Percentiles rank a stretch among this genome's conserved stretches.
These are phyloP conservation scores for Ocimum tenuiflorum DNA, from an alignment of 257 asterid genomes.

Conservation along the genomic window DNA sequence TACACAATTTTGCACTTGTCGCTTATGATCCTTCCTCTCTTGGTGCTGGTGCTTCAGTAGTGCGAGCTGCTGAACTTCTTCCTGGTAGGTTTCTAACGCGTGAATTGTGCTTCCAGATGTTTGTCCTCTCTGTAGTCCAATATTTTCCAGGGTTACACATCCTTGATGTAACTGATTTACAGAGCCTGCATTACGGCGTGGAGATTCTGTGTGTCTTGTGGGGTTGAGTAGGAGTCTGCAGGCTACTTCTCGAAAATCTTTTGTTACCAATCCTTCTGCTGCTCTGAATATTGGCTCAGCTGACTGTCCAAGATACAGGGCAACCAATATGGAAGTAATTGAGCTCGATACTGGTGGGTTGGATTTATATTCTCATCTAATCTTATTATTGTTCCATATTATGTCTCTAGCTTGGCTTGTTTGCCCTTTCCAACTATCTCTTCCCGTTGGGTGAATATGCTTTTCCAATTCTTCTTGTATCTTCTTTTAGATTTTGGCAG, in stretches of 20 bases:
- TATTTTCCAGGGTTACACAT: background rate
- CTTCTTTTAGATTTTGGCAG: slow-evolving; percentile 77
- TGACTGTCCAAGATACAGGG: slow-evolving; percentile 91
- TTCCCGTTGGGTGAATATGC: background rate
- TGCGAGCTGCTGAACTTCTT: slow-evolving; percentile 95
- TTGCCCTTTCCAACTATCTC: too few species aligned
- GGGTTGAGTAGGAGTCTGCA: slow-evolving; percentile 91
- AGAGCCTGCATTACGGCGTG: slow-evolving; percentile 93
- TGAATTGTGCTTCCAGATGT: background rate
- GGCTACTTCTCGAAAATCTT: slow-evolving; percentile 91
- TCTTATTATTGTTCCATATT: background rate
- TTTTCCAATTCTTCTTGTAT: slow-evolving; percentile 21
- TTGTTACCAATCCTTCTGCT: slow-evolving; percentile 90
- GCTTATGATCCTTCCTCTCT: slow-evolving; percentile 88
- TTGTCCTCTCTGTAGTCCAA: background rate
- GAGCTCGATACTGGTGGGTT: slow-evolving; percentile 88
- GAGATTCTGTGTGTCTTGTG: slow-evolving; percentile 91
- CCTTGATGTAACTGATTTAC: slow-evolving; percentile 20
- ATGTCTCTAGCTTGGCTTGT: background rate
- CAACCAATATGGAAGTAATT: slow-evolving; percentile 95
- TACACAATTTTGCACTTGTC: slow-evolving; percentile 92
- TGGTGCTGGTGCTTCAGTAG: slow-evolving; percentile 79
- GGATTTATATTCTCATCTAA: background rate
- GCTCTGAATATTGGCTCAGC: slow-evolving; percentile 87
- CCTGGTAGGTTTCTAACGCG: slow-evolving; percentile 52